These are phyloP conservation scores for Paramecium sexaurelia DNA, from an alignment of 73 alveolate species.

Conservation along the genomic window DNA sequence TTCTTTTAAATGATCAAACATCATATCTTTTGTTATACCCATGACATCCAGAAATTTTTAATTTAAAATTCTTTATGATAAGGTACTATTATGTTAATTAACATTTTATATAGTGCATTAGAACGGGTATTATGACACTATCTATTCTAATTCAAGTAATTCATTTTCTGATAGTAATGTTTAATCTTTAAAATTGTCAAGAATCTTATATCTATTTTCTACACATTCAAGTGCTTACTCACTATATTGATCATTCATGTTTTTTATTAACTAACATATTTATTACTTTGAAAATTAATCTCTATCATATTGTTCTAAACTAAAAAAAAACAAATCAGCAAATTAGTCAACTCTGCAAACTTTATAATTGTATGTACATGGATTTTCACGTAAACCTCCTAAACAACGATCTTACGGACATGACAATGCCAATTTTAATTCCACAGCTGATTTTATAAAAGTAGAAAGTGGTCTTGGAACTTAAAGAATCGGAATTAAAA, in stretches of 20 bases:
- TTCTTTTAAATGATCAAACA: slow-evolving; percentile 44
- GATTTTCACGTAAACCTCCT: slow-evolving; percentile 52
- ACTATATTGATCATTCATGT: slow-evolving; percentile 42
- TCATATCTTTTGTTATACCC: slow-evolving; percentile 59
- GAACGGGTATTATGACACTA: background rate
- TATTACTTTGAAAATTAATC: slow-evolving; percentile 42
- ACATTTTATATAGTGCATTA: slow-evolving; percentile 43
- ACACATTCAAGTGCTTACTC: slow-evolving; percentile 3
- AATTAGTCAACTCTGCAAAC: slow-evolving; percentile 18
- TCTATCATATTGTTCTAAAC: slow-evolving; percentile 26
- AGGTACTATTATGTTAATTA: background rate
- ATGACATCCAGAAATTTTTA: slow-evolving; percentile 18
- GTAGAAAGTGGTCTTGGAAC: slow-evolving; percentile 38
- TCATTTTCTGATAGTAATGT: background rate
- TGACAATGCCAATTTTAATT: slow-evolving; percentile 49
- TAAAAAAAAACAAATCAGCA: slow-evolving; percentile 31
- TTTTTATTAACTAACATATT: background rate
- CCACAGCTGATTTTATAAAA: slow-evolving; percentile 34
- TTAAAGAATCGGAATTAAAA: background rate
- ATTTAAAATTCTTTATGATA: slow-evolving; percentile 39
- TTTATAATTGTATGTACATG: slow-evolving; percentile 51
- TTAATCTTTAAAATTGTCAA: background rate
- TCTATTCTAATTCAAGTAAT: background rate
- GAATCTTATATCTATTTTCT: slow-evolving; percentile 17
- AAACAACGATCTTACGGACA: slow-evolving; percentile 18